Evolutionary conservation across 345 rosid species (phyloP).

Genomic region (Raphanus sativus): DNA sequence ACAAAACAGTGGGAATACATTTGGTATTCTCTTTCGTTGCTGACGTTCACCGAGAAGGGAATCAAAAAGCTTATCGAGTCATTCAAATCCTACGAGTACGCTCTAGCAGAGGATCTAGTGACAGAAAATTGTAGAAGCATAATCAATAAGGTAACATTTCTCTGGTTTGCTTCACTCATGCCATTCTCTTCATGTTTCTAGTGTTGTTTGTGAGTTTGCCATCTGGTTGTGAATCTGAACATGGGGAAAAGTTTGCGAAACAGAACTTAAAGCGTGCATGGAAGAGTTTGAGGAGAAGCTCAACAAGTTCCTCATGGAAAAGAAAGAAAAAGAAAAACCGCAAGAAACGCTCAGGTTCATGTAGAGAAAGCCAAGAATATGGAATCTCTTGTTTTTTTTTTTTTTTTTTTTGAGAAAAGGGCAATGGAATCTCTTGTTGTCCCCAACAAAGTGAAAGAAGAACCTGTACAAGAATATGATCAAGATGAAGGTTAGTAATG

Average conservation of each 20-base stretch:
- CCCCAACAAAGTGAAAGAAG: constrained; percentile 48
- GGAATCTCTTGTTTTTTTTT: constrained; percentile 43
- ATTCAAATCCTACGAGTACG: constrained; percentile 82
- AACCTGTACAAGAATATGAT: constrained; percentile 46
- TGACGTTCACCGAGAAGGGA: constrained; percentile 91
- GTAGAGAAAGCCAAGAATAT: constrained; percentile 53
- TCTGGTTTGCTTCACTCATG: constrained; percentile 23
- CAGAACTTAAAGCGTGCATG: constrained; percentile 78
- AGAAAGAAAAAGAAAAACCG: constrained; percentile 92
- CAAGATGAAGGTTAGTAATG: constrained; percentile 55
- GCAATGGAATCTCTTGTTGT: constrained; percentile 42
- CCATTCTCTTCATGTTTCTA: constrained; percentile 9
- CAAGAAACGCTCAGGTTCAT: constrained; percentile 86
- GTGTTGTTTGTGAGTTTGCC: constrained; percentile 18
- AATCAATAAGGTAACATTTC: constrained; percentile 62
- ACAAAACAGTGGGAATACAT: constrained; percentile 83
- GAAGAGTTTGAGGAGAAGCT: constrained; percentile 98
- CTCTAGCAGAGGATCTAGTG: constrained; percentile 73
- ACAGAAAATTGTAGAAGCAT: constrained; percentile 85
- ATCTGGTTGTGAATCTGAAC: constrained; percentile 35
- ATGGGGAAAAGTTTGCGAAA: constrained; percentile 93
- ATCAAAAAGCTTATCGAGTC: constrained; percentile 84
- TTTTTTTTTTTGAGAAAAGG: too few relatives aligned
- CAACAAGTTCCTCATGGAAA: constrained; percentile 75
- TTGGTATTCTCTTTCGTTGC: constrained; percentile 90